Conservation (phyloP, 495 filamentous ascomycete genomes). For the Podospora pseudopauciseta region DNA sequence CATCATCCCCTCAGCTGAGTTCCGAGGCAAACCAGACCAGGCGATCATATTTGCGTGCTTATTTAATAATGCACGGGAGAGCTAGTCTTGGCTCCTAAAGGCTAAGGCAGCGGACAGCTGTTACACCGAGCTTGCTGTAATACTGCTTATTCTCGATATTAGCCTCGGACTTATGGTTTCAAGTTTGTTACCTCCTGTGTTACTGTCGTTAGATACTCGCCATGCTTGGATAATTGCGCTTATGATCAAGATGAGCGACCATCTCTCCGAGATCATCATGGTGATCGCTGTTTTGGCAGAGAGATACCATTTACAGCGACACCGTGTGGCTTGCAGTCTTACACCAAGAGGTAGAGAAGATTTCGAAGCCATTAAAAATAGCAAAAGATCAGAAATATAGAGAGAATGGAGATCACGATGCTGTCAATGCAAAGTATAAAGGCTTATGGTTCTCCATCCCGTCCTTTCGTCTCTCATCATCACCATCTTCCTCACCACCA, state of each 20-base stretch:
- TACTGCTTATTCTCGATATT: background rate
- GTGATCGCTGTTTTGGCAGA: background rate
- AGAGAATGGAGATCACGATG: too few species aligned
- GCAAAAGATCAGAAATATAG: background rate
- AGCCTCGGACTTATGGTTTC: background rate
- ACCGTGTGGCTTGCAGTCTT: too few species aligned
- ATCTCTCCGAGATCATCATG: background rate
- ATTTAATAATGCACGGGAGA: background rate
- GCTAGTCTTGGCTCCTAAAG: background rate
- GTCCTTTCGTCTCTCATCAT: background rate
- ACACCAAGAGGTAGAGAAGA: too few species aligned
- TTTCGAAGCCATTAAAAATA: background rate
- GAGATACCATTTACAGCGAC: background rate
- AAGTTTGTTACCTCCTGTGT: background rate
- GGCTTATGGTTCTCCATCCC: background rate
- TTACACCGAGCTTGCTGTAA: background rate
- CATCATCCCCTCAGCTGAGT: too few species aligned
- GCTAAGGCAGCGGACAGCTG: background rate
- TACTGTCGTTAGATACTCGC: background rate
- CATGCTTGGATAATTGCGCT: background rate
- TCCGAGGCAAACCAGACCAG: too few species aligned
- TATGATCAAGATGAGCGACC: background rate
- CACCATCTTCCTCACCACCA: background rate
- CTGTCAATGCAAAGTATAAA: background rate
- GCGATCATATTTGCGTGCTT: too few species aligned